Conservation (phyloP, 176 grass and related monocot species). For the Oropetium thomaeum region DNA sequence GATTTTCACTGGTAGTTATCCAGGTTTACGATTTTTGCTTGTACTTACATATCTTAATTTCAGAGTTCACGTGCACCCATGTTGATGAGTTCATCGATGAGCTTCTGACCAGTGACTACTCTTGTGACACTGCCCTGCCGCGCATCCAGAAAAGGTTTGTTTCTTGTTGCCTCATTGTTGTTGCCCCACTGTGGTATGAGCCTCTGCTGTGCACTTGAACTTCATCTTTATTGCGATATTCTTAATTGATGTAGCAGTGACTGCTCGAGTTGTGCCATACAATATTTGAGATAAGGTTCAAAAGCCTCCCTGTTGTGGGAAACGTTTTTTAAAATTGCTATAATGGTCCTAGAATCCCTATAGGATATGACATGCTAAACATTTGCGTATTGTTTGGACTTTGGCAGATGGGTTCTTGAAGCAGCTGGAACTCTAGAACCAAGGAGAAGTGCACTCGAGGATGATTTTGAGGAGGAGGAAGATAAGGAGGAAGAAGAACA, state of each 20-base stretch:
- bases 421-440: slow-evolving; percentile 75
- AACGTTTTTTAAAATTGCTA: background rate
- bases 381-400: slow-evolving; percentile 14
- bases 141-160: slow-evolving; percentile 91
- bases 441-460: slow-evolving; percentile 95
- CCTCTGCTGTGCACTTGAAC: background rate
- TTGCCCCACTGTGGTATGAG: background rate
- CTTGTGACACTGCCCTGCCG: slow-evolving; percentile 80
- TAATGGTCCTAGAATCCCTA: background rate
- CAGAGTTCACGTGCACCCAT: slow-evolving; percentile 69
- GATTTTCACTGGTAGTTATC: background rate
- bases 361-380: background rate
- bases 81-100: slow-evolving; percentile 95
- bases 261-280: background rate
- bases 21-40: background rate
- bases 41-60: slow-evolving; percentile 27
- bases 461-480: slow-evolving; percentile 99
- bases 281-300: background rate
- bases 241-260: background rate
- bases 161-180: slow-evolving; percentile 1
- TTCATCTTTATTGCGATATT: background rate
- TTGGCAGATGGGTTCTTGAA: slow-evolving; percentile 79
- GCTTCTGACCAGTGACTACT: slow-evolving; percentile 79
- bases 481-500: slow-evolving; percentile 68
- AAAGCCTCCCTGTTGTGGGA: background rate